Evolutionary conservation across 2,329 filamentous ascomycete genomes (phyloP), one percentile per base, ranked within the genome.

Genomic region (Rhinocladiella mackenziei): DNA sequence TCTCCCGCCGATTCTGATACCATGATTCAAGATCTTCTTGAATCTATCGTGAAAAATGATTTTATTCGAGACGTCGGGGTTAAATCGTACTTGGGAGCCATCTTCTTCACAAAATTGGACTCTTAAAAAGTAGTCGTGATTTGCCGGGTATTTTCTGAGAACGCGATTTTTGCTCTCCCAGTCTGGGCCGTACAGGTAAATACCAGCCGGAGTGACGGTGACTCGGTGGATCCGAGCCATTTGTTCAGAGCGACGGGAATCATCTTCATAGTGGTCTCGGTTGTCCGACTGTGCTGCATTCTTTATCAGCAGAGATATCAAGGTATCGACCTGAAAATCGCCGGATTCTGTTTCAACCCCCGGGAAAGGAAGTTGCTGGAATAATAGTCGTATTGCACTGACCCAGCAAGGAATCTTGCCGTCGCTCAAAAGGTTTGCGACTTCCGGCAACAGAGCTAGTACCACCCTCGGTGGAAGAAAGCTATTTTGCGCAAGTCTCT

Each of bases 71-170:
- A 70, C 58, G 3, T 62, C 55, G 7, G 73, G 61, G 45, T 80
- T 81, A 59, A 78, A 81, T 13, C 67, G 70, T 0, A 92, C 59
- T 13, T 77, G 74, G 17, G 80, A 71, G 0, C 83, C 83, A 56
- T 85, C 77, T 59, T 94, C 86, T 34, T 92, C 86, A 20, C 73
- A 73, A 55, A 92, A 89, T 5, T 79, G 74, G 0, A 89, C 83
- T 0, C 86, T 75, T 0, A 86, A 58, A 54, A 89, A 89, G 54
- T 75, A 72, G 33, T 84, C 77, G 1, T 73, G 73, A 43, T 80
- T 69, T 0, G 74, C 56, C 0, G 72, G 62, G 51, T 81, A 86
- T 51, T 78, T 77, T n/a, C 85, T 76, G 11, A 89, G 66, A 2
- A 89, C 77, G 3, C 83, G 72, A 57, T 89, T 89, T 46, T 78